Evolutionary conservation across 1,284 basidiomycete genomes (phyloP), one percentile per base, ranked within the genome.

Genomic region (Cutaneotrichosporon cyanovorans): DNA sequence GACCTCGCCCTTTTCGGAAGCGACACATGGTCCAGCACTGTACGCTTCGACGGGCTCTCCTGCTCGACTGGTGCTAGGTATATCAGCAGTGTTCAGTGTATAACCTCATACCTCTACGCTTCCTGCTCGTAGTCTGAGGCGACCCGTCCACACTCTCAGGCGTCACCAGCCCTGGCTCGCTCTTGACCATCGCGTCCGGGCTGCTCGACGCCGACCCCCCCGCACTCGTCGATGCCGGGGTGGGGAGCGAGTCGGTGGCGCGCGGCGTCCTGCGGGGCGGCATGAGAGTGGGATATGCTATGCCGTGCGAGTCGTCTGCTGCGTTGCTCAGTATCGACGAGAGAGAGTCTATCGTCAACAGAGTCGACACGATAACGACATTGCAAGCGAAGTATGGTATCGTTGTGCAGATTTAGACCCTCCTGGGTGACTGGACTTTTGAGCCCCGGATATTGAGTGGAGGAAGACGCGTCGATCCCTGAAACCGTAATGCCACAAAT

Each of bases 1-100:
- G 65, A 66, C 18, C 45, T 43, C 10, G 58, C 43, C 35, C 59
- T 47, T 8, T 48, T 30, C 8, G 65, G 60, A 0, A 63, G 28
- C 5, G 51, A 41, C 12, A 63, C 55, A 14, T 50, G 55, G 5
- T 63, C 65, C n/a, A 67, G 36, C 4, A 45, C 38, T 30, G 55
- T 55, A 38, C 50, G 47, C 37, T 51, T 59, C 11, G 41, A 15
- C 11, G 41, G 33, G 4, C 23, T 37, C n/a, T 16, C 16, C 25
- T 28, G 8, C 7, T 28, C 25, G 12, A 7, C 25, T 28, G 25
- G 25, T 28, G 25, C 7, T 28, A 12, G 8, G 25, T 7, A 28
- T 7, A 12, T 28, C 25, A 28, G 25, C 25, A 7, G 8, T 28
- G 25, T 7, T 12, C 10, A 8, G 37, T 16, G 18, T 46, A 47